Evolutionary conservation across 441 rosid genomes (phyloP).

Genomic region (Hura crepitans): DNA sequence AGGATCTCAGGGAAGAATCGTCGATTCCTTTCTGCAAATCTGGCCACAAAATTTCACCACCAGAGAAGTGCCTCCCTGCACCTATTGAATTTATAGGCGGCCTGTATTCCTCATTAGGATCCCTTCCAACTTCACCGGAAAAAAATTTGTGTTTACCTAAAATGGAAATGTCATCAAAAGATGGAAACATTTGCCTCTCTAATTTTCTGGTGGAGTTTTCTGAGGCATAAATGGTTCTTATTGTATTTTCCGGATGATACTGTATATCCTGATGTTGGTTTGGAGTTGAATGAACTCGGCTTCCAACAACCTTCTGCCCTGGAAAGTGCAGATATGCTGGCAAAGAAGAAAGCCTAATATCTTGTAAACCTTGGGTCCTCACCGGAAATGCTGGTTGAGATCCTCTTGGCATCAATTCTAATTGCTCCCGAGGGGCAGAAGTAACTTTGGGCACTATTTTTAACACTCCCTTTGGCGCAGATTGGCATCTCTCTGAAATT

Average conservation of each 20-base stretch:
- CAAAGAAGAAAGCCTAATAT: slow-evolving; percentile 23
- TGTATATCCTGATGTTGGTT: slow-evolving; percentile 35
- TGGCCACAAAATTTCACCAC: slow-evolving; percentile 30
- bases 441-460: slow-evolving; percentile 47
- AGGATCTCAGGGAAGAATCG: slow-evolving; percentile 27
- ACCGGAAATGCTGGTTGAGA: slow-evolving; percentile 25
- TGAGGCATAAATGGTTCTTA: slow-evolving; percentile 23
- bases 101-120: slow-evolving; percentile 20
- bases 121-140: slow-evolving; percentile 26
- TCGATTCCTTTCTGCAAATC: slow-evolving; percentile 29
- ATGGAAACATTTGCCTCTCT: slow-evolving; percentile 26
- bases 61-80: slow-evolving; percentile 29
- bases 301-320: slow-evolving; percentile 32
- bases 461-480: slow-evolving; percentile 53
- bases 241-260: slow-evolving; percentile 36
- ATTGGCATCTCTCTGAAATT: slow-evolving; percentile 24
- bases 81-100: slow-evolving; percentile 25
- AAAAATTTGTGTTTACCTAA: slow-evolving; percentile 27
- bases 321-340: slow-evolving; percentile 30
- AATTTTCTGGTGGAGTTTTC: slow-evolving; percentile 29
- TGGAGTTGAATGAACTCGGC: slow-evolving; percentile 23
- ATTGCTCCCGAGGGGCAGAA: slow-evolving; percentile 28
- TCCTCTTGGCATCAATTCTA: slow-evolving; percentile 31
- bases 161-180: slow-evolving; percentile 26
- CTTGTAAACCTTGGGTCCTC: slow-evolving; percentile 29